phyloP scores from a whole-genome alignment of 495 filamentous ascomycete genomes.

The Aspergillus olivimuriae region DNA sequence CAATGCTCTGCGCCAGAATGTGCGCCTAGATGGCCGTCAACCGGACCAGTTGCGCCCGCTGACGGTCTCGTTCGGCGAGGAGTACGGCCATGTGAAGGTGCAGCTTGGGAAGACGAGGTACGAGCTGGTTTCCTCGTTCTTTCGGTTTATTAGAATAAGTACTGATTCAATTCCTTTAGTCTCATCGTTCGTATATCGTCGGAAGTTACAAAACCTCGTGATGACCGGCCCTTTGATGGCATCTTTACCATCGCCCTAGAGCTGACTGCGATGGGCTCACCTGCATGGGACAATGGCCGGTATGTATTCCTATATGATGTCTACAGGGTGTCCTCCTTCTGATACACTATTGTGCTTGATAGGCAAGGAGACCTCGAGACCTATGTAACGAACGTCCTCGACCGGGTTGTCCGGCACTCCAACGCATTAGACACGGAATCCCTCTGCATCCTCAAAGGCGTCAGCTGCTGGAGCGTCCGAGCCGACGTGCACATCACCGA shows the following conservation, averaged over 20 bases:
- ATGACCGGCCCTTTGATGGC: constrained; percentile 90
- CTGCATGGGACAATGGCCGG: constrained; percentile 81
- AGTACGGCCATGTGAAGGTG: constrained; percentile 88
- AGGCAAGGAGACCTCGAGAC: constrained; percentile 73
- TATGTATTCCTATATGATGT: constrained; percentile 27
- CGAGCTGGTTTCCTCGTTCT: neutral
- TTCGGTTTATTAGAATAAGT: neutral
- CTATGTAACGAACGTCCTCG: constrained; percentile 77
- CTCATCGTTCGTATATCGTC: constrained; percentile 80
- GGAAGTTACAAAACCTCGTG: constrained; percentile 73
- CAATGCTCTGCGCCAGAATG: constrained; percentile 65
- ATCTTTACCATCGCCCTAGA: constrained; percentile 88
- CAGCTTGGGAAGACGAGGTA: constrained; percentile 87
- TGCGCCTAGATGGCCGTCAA: constrained; percentile 76
- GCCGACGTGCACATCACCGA: constrained; percentile 86
- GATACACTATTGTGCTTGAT: too few relatives aligned
- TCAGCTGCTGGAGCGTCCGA: constrained; percentile 83
- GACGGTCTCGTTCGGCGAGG: constrained; percentile 75
- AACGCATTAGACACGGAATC: constrained; percentile 91
- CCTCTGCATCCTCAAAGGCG: constrained; percentile 82
- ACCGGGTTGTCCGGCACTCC: constrained; percentile 88
- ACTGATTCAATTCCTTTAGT: constrained; percentile 38
- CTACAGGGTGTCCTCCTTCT: too few relatives aligned
- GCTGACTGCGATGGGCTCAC: constrained; percentile 85
- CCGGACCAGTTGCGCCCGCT: constrained; percentile 73